phyloP scores from a whole-genome alignment of 345 rosid species.

The Pistacia vera region DNA sequence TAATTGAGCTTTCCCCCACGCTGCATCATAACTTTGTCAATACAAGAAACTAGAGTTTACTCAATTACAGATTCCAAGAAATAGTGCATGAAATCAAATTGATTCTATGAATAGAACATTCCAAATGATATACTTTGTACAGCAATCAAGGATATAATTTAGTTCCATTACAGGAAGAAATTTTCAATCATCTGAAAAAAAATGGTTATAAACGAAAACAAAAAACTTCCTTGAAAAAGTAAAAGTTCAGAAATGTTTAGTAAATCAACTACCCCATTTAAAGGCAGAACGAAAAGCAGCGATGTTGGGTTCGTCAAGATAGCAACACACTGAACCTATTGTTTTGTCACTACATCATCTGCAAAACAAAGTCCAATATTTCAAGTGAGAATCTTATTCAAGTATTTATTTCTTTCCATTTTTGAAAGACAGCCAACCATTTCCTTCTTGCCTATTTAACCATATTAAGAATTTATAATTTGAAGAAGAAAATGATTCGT shows the following conservation, averaged over 20 bases:
- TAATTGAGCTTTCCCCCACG: too few species aligned
- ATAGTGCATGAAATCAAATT: not conserved
- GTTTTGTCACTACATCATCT: slow-evolving; percentile 34
- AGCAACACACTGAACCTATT: not conserved
- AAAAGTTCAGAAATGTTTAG: not conserved
- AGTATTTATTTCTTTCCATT: not conserved
- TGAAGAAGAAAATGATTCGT: too few species aligned
- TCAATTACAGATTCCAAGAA: not conserved
- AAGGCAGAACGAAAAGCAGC: not conserved
- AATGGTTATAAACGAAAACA: not conserved
- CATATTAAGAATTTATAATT: not conserved
- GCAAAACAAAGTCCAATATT: slow-evolving; percentile 8
- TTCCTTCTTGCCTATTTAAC: not conserved
- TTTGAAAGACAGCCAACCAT: not conserved
- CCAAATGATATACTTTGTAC: not conserved
- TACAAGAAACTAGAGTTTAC: not conserved
- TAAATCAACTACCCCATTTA: not conserved
- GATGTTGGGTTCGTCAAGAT: not conserved
- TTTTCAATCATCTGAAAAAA: not conserved
- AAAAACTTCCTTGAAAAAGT: not conserved
- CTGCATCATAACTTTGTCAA: too few species aligned
- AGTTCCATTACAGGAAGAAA: not conserved
- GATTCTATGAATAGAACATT: not conserved
- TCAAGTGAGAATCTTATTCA: not conserved
- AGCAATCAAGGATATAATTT: not conserved